A percentile compares a stretch with the other conserved stretches of the same genome.
Conservation (phyloP, 208 protist genomes). For the Angomonas deanei region DNA sequence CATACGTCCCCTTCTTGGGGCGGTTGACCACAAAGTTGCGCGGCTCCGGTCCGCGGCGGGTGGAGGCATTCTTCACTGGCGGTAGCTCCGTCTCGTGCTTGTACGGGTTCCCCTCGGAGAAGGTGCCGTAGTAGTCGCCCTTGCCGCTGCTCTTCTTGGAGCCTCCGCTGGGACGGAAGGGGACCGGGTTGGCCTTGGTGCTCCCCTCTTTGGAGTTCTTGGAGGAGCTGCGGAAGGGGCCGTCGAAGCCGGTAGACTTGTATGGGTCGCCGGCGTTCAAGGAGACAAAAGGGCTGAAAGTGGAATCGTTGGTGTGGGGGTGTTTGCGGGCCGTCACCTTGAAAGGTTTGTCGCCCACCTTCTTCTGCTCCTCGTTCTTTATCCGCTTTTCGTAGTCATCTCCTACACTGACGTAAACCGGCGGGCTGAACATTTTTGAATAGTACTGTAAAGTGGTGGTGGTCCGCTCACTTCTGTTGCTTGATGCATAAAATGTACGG, state of each 20-base stretch:
- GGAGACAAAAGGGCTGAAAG: slow-evolving; percentile 60
- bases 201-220: slow-evolving; percentile 5
- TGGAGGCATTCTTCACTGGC: slow-evolving; percentile 29
- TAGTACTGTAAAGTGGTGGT: slow-evolving; percentile 4
- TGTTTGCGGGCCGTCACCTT: slow-evolving; percentile 66
- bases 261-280: slow-evolving; percentile 81
- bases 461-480: not conserved
- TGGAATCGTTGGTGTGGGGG: slow-evolving; percentile 67
- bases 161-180: slow-evolving; percentile 54
- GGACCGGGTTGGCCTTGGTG: slow-evolving; percentile 14
- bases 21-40: slow-evolving; percentile 78
- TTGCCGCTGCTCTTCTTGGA: slow-evolving; percentile 77
- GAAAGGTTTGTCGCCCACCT: slow-evolving; percentile 32
- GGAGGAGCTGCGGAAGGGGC: slow-evolving; percentile 32
- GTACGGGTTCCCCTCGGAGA: slow-evolving; percentile 54
- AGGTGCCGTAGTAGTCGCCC: slow-evolving; percentile 88
- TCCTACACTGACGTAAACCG: slow-evolving; percentile 74
- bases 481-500: not conserved
- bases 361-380: slow-evolving; percentile 2
- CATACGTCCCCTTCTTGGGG: slow-evolving; percentile 88
- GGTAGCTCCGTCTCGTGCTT: slow-evolving; percentile 83
- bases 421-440: slow-evolving; percentile 54
- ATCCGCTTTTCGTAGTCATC: slow-evolving; percentile 89
- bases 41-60: slow-evolving; percentile 22
- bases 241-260: slow-evolving; percentile 27